These are phyloP conservation scores for Aureobasidium sp. DNA, from an alignment of 2,329 filamentous ascomycete species.

Conservation along the genomic window DNA sequence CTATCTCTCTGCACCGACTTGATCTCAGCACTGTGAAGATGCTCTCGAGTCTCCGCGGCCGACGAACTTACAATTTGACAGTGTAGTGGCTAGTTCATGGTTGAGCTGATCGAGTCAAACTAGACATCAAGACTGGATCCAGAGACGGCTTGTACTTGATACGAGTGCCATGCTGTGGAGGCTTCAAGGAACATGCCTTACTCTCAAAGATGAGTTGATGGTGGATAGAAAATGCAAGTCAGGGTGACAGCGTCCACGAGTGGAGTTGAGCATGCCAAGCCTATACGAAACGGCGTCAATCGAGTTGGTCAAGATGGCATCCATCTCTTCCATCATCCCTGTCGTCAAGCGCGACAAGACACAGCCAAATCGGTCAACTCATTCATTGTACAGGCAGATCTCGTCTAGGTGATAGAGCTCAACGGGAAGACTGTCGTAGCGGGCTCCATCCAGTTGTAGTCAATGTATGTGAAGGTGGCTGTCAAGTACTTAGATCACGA, in stretches of 20 bases:
- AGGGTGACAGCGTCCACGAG: background rate
- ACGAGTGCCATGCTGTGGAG: background rate
- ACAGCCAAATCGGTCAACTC: background rate
- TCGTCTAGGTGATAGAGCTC: background rate
- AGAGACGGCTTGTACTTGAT: background rate
- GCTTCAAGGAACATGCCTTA: too few relatives aligned
- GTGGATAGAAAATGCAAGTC: background rate
- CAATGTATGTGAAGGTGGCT: conserved; percentile 2
- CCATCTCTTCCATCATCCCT: conserved; percentile 1
- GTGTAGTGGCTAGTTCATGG: background rate
- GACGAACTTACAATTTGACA: background rate
- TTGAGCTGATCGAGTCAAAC: background rate
- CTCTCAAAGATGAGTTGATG: too few relatives aligned
- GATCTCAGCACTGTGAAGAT: background rate
- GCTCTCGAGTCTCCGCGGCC: background rate
- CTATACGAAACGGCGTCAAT: background rate
- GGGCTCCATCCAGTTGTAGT: background rate
- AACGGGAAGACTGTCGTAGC: background rate
- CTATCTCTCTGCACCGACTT: background rate
- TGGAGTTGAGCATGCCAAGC: background rate
- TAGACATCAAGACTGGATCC: too few relatives aligned
- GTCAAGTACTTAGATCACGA: background rate
- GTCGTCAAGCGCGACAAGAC: background rate
- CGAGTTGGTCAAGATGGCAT: background rate
- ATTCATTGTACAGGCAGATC: background rate